phyloP scores from a whole-genome alignment of 495 filamentous ascomycete species.

The Xylaria palmicola region DNA sequence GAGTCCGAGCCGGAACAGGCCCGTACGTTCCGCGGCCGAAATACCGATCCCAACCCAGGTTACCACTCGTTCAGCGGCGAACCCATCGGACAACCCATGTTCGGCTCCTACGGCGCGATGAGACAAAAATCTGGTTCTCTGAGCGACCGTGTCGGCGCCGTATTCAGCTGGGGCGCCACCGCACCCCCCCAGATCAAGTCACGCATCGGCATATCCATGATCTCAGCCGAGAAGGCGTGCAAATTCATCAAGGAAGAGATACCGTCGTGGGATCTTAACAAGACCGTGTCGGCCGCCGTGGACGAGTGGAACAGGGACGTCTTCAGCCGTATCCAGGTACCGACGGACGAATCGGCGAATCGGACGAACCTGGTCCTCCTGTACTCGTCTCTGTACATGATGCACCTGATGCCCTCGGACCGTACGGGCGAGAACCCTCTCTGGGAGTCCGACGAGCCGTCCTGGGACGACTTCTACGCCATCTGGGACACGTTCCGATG shows the following conservation, averaged over 20 bases:
- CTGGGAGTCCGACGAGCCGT: slow-evolving; percentile 64
- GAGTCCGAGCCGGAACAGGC: slow-evolving; percentile 30
- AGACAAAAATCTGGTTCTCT: slow-evolving; percentile 1
- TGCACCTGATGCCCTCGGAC: slow-evolving; percentile 67
- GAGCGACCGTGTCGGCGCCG: slow-evolving; percentile 30
- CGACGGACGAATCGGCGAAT: slow-evolving; percentile 42
- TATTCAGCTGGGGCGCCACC: slow-evolving; percentile 29
- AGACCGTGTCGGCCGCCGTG: slow-evolving; percentile 47
- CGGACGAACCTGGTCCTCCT: slow-evolving; percentile 51
- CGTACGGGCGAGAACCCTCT: slow-evolving; percentile 66
- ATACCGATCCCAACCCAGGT: slow-evolving; percentile 10
- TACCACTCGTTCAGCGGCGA: slow-evolving; percentile 22
- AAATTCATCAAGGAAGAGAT: slow-evolving; percentile 54
- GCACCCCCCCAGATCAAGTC: slow-evolving; percentile 47
- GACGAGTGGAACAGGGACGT: slow-evolving; percentile 59
- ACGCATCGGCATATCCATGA: slow-evolving; percentile 65
- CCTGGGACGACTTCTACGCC: slow-evolving; percentile 55
- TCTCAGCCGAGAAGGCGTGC: slow-evolving; percentile 63
- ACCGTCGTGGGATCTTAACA: slow-evolving; percentile 42
- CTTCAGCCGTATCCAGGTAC: slow-evolving; percentile 57
- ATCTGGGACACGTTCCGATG: slow-evolving; percentile 61
- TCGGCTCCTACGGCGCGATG: slow-evolving; percentile 1
- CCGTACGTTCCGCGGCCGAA: slow-evolving; percentile 33
- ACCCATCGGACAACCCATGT: slow-evolving; percentile 12
- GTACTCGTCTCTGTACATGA: slow-evolving; percentile 64